Percentiles rank a stretch among this genome's conserved stretches.
Conservation (phyloP, 73 alveolate species). For the Durusdinium trenchii region DNA sequence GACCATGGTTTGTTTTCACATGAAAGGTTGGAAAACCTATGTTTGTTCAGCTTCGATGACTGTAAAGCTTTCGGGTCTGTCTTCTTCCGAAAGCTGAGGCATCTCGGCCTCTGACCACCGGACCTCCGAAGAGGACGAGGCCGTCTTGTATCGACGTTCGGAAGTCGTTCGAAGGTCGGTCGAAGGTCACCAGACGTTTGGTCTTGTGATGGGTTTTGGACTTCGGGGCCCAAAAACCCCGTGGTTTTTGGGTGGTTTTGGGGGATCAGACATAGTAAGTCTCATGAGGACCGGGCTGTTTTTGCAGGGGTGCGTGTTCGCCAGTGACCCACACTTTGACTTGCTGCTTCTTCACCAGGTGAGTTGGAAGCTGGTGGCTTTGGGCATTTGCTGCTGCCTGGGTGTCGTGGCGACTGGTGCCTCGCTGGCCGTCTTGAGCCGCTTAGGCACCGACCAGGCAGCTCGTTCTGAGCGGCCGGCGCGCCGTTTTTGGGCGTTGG, state of each 20-base stretch:
- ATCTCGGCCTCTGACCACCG: conserved; percentile 81
- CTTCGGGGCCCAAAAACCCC: neutral
- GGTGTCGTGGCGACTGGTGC: conserved; percentile 88
- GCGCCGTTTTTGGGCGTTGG: too few relatives aligned
- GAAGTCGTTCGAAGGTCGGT: neutral
- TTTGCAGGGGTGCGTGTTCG: neutral
- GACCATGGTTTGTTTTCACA: neutral
- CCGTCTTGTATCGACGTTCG: neutral
- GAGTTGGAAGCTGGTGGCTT: conserved; percentile 86
- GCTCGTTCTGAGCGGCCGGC: neutral
- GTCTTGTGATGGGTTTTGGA: neutral
- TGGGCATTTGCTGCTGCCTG: conserved; percentile 70
- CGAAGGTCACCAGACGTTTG: neutral
- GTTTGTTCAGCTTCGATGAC: neutral
- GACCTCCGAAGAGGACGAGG: conserved; percentile 70
- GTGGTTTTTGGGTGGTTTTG: neutral
- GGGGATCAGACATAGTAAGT: neutral
- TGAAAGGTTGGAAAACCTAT: neutral
- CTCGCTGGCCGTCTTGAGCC: conserved; percentile 68
- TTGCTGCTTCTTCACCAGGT: neutral
- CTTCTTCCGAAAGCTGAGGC: neutral
- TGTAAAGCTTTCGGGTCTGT: neutral
- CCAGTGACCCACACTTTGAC: neutral
- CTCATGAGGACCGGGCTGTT: neutral
- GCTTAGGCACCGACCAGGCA: conserved; percentile 55